Evolutionary conservation across 768 basidiomycete genomes (phyloP), one percentile per base, ranked within the genome.

Genomic region (Austroboletus festivus): DNA sequence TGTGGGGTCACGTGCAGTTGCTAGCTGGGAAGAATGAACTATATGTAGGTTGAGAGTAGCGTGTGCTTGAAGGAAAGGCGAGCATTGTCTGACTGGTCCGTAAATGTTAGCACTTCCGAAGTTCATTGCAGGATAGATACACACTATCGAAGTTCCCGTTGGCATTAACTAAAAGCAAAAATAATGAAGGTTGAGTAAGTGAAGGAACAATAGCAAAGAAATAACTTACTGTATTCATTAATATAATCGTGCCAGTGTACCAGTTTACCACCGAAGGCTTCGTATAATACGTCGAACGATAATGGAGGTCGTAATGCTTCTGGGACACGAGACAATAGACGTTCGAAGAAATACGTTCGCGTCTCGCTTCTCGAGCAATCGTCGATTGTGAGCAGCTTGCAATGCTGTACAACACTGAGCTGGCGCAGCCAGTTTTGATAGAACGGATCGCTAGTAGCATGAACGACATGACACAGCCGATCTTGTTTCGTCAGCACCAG

Each of bases 401-500:
- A 91, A 62, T 89, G 85, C 58, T 88, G 86, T 75, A 86, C 84
- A 42, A 89, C 78, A 52, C 86, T 88, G 46, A 88, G 72, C 59
- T 88, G 86, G 51, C 86, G 74, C 39, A 91, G 72, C 86, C 85
- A 89, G 12, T 83, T 86, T 56, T 89, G 88, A 59, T 89, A 91
- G 67, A 89, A 89, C 0, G 88, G 86, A 55, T 91, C 87, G 56
- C 85, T 88, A 5, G 87, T 86, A 5, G 85, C 85, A 54, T 89
- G 86, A 43, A 89, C 81, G 58, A 90, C 83, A 59, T 90, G 87
- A 58, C 85, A 87, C 13, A 92, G 67, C n/a, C 85, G 73, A 60
- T 91, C 89, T 64, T 92, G 90, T 69, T 92, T 91, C 26, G 90
- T 90, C 46, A 92, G 70, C 13, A 91, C 89, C 18, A 91, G 79